Evolutionary conservation across 192 early-diverging fungal species (phyloP).

Genomic region (Linnemannia hyalina): DNA sequence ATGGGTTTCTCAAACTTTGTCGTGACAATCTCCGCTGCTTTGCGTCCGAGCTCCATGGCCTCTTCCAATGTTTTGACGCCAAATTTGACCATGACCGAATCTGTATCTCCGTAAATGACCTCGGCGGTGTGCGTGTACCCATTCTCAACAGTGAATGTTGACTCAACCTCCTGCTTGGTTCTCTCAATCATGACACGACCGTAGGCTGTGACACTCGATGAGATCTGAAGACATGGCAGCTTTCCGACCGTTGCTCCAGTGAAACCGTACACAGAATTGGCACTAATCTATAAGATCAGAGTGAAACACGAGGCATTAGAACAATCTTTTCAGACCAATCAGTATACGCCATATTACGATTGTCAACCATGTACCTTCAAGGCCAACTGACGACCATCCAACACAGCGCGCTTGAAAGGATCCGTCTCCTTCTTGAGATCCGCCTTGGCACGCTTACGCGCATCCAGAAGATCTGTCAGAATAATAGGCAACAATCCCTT

Average conservation of each 20-base stretch:
- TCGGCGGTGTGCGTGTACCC: constrained; percentile 89
- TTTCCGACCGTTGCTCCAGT: constrained; percentile 95
- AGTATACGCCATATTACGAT: neutral
- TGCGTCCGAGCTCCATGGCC: constrained; percentile 85
- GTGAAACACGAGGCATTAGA: neutral
- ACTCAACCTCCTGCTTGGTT: constrained; percentile 89
- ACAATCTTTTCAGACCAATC: neutral
- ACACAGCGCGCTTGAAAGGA: constrained; percentile 92
- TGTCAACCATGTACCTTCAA: constrained; percentile 73
- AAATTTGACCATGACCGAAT: constrained; percentile 99
- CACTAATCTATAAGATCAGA: constrained; percentile 73
- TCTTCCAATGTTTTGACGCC: constrained; percentile 83
- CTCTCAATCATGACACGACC: constrained; percentile 96
- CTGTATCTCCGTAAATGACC: constrained; percentile 99
- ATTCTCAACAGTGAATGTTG: constrained; percentile 85
- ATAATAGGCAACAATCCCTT: constrained; percentile 92
- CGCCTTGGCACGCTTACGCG: constrained; percentile 92
- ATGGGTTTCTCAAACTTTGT: constrained; percentile 90
- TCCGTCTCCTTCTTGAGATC: constrained; percentile 98
- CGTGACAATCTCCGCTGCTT: constrained; percentile 91
- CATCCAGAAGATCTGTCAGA: constrained; percentile 88
- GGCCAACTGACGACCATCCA: constrained; percentile 97
- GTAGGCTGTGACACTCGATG: constrained; percentile 93
- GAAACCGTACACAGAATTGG: constrained; percentile 98
- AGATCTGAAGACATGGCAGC: constrained; percentile 93